Conservation (phyloP, 257 asterid genomes). For the Striga asiatica region DNA sequence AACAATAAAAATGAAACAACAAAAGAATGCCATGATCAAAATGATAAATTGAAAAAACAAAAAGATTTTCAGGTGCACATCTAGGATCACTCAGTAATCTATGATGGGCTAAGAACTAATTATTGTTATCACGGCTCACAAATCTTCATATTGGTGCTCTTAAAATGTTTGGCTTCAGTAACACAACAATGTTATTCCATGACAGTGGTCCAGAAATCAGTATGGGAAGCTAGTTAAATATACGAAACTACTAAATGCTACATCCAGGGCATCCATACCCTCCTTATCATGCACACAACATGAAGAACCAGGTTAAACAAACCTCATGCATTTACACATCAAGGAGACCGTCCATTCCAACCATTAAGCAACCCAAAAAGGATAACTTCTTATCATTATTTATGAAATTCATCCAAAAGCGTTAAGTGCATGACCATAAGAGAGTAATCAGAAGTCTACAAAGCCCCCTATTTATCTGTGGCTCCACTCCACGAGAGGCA, state of each 20-base stretch:
- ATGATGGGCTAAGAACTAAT: not conserved
- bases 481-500: not conserved
- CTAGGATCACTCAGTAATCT: too few species aligned
- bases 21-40: too few species aligned
- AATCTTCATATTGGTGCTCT: not conserved
- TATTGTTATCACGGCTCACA: not conserved
- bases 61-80: too few species aligned
- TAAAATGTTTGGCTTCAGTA: not conserved
- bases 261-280: not conserved
- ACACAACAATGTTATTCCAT: not conserved
- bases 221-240: not conserved
- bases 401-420: not conserved
- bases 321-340: not conserved
- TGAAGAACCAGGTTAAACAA: not conserved
- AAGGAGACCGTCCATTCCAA: not conserved
- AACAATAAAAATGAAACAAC: too few species aligned
- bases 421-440: not conserved
- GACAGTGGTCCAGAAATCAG: too few species aligned
- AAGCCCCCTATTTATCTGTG: slow-evolving; percentile 1
- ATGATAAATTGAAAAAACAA: too few species aligned
- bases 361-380: not conserved
- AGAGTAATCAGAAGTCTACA: not conserved
- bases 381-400: not conserved
- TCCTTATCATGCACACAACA: too few species aligned
- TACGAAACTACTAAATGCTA: not conserved